phyloP scores from a whole-genome alignment of 78 protist species.

The Pigoraptor vietnamica region DNA sequence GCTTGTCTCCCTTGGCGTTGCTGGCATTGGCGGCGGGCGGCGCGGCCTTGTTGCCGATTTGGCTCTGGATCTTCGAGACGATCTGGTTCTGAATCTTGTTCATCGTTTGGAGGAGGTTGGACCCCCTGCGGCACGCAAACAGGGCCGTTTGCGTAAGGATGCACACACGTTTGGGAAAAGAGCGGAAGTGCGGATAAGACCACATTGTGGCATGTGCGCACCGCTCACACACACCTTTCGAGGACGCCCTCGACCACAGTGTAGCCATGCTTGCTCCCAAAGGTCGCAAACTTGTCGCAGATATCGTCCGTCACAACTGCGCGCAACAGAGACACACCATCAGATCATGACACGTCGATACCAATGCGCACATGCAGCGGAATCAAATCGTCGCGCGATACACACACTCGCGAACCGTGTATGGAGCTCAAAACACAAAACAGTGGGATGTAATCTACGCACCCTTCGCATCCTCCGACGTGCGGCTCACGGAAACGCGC shows the following conservation, averaged over 20 bases:
- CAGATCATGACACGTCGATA: no score
- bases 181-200: no score
- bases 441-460: no score
- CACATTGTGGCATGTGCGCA: neutral
- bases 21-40: neutral
- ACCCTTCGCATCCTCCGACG: neutral
- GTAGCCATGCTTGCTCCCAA: neutral
- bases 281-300: neutral
- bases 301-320: neutral
- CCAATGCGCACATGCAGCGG: no score
- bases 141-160: no score
- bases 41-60: neutral
- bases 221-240: neutral
- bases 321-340: no score
- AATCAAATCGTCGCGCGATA: no score
- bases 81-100: neutral
- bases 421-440: no score
- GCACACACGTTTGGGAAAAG: no score
- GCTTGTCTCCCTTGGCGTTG: neutral
- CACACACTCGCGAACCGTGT: no score
- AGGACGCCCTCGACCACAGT: neutral
- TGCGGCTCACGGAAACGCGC: neutral
- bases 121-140: neutral
- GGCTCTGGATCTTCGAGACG: neutral
- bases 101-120: neutral